Percentiles rank a stretch among this genome's conserved stretches.
Conservation (phyloP, 139 green algal species). For the Chlamydomonas eustigma region DNA sequence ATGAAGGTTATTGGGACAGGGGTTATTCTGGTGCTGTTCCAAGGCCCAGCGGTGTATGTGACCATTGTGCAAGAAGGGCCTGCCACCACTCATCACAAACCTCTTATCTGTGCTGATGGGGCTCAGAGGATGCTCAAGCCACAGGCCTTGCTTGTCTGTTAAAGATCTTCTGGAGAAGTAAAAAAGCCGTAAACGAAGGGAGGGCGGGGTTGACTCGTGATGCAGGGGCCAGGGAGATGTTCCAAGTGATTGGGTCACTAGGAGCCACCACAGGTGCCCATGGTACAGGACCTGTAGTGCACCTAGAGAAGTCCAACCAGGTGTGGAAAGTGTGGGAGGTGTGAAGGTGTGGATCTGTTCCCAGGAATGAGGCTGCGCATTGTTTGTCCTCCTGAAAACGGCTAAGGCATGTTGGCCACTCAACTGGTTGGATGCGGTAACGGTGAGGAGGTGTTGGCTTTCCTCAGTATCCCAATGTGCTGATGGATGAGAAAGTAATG, state of each 20-base stretch:
- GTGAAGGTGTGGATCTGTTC: too few relatives aligned
- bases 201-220: not conserved
- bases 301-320: too few relatives aligned
- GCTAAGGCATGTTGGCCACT: too few relatives aligned
- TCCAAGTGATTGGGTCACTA: not conserved
- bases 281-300: too few relatives aligned
- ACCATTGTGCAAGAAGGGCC: constrained; percentile 12
- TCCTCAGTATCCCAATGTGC: too few relatives aligned
- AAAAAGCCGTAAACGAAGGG: not conserved
- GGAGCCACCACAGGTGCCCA: not conserved
- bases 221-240: not conserved
- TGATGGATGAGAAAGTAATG: too few relatives aligned
- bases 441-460: too few relatives aligned
- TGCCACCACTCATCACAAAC: not conserved
- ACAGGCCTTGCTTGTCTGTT: too few relatives aligned
- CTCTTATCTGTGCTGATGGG: constrained; percentile 1
- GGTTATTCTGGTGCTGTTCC: not conserved
- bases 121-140: constrained; percentile 19
- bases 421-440: too few relatives aligned
- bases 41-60: constrained; percentile 18
- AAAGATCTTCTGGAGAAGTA: not conserved
- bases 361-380: too few relatives aligned
- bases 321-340: too few relatives aligned
- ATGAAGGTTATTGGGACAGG: not conserved
- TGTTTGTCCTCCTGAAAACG: too few relatives aligned